Percentiles rank a stretch among this genome's conserved stretches.
These are phyloP conservation scores for Phialophora expanda DNA, from an alignment of 2,329 filamentous ascomycete species.

Conservation along the genomic window DNA sequence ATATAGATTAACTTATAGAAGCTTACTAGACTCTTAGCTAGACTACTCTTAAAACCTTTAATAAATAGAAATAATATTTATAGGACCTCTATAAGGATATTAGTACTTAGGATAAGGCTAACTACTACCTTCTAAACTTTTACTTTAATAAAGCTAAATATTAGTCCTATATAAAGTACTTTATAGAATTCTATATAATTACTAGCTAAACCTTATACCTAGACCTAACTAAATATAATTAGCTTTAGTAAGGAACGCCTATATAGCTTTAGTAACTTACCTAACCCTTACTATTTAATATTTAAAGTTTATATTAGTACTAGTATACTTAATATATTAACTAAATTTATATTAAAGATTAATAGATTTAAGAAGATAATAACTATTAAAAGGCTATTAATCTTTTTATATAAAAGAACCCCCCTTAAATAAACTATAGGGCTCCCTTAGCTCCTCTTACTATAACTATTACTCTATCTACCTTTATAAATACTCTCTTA, in stretches of 20 bases:
- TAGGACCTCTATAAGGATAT: not conserved
- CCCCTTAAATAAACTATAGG: not conserved
- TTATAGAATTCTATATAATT: conserved; percentile 1
- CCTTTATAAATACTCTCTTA: not conserved
- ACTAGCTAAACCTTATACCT: not conserved
- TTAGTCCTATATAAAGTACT: not conserved
- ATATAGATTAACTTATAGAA: conserved; percentile 1
- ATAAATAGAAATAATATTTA: conserved; percentile 3
- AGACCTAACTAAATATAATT: conserved; percentile 2
- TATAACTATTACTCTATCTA: not conserved
- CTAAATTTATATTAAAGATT: conserved; percentile 7
- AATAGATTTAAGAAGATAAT: conserved; percentile 3
- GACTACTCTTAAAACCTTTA: conserved; percentile 3
- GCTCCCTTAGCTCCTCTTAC: not conserved
- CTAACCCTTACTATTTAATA: not conserved
- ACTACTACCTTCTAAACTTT: not conserved
- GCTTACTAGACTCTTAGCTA: not conserved
- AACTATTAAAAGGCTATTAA: not conserved
- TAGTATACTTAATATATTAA: not conserved
- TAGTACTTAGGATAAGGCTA: not conserved
- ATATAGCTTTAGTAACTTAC: conserved; percentile 1
- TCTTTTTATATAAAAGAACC: not conserved
- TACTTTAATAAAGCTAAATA: conserved; percentile 1
- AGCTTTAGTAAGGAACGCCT: not conserved
- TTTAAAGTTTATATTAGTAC: not conserved